These are phyloP conservation scores for Cystobasidium pallidum DNA, from an alignment of 1,284 basidiomycete genomes.

Conservation along the genomic window DNA sequence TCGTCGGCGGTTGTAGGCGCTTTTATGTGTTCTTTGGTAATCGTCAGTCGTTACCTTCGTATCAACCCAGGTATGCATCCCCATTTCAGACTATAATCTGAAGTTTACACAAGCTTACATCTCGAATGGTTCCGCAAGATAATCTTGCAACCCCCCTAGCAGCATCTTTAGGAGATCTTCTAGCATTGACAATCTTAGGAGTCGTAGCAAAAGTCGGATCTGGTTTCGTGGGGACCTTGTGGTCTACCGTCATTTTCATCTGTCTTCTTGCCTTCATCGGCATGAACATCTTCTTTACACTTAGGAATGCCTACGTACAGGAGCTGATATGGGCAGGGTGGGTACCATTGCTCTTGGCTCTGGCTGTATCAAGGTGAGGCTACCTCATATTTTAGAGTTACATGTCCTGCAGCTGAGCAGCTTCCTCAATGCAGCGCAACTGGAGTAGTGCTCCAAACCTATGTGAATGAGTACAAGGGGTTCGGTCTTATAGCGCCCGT, in stretches of 20 bases:
- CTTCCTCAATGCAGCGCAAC: constrained; percentile 64
- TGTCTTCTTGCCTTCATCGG: constrained; percentile 64
- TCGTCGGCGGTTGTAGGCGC: constrained; percentile 81
- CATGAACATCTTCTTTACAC: constrained; percentile 63
- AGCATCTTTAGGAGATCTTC: constrained; percentile 85
- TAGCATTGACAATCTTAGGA: constrained; percentile 66
- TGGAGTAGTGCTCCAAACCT: constrained; percentile 86
- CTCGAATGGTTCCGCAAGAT: constrained; percentile 62
- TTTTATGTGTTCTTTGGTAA: constrained; percentile 87
- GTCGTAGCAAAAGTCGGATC: constrained; percentile 55
- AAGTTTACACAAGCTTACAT: no score
- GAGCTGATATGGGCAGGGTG: constrained; percentile 81
- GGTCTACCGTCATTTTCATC: constrained; percentile 65
- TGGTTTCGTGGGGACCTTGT: constrained; percentile 55
- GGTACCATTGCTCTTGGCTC: constrained; percentile 85
- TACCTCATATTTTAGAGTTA: no score
- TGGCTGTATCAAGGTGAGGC: constrained; percentile 74
- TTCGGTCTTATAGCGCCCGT: constrained; percentile 87
- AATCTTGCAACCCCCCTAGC: constrained; percentile 95
- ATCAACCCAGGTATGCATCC: constrained; percentile 76
- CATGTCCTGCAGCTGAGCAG: no score
- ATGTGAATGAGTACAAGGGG: constrained; percentile 81
- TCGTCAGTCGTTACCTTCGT: constrained; percentile 73
- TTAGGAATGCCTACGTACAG: constrained; percentile 68
- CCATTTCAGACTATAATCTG: not conserved